phyloP scores from a whole-genome alignment of 148 eudicot genomes.

The Fallopia convolvulus region DNA sequence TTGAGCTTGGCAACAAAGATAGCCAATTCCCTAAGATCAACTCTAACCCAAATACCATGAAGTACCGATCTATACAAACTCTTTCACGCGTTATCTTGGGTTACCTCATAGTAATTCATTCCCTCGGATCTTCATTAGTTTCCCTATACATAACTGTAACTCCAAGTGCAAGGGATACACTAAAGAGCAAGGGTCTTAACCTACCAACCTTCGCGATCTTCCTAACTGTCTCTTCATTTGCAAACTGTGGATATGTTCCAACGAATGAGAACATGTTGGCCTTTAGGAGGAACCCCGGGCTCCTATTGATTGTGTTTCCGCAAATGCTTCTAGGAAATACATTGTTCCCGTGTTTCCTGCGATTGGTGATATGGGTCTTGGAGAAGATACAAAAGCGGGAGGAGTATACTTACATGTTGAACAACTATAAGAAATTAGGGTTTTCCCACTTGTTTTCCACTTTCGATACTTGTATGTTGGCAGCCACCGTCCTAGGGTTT shows the following conservation, averaged over 20 bases:
- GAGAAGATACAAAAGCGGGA: slow-evolving; percentile 26
- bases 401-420: slow-evolving; percentile 31
- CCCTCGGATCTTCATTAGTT: slow-evolving; percentile 28
- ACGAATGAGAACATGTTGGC: slow-evolving; percentile 67
- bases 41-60: slow-evolving; percentile 9
- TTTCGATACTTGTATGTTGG: slow-evolving; percentile 20
- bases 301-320: slow-evolving; percentile 50
- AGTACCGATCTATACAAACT: slow-evolving; percentile 29
- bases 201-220: slow-evolving; percentile 35
- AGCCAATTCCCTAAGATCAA: background rate
- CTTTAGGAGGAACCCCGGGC: slow-evolving; percentile 53
- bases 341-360: slow-evolving; percentile 32
- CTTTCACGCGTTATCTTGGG: slow-evolving; percentile 25
- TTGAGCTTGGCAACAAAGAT: background rate
- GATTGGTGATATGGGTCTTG: slow-evolving; percentile 31
- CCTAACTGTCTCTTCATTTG: slow-evolving; percentile 48
- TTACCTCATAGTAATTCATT: slow-evolving; percentile 29
- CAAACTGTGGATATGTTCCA: slow-evolving; percentile 63
- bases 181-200: slow-evolving; percentile 37
- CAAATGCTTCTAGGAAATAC: slow-evolving; percentile 58
- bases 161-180: slow-evolving; percentile 38
- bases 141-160: slow-evolving; percentile 19
- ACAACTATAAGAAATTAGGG: slow-evolving; percentile 24
- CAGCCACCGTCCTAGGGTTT: slow-evolving; percentile 29
- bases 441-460: slow-evolving; percentile 34